These are phyloP conservation scores for Periconia digitata DNA, from an alignment of 2,329 filamentous ascomycete species.

Conservation along the genomic window DNA sequence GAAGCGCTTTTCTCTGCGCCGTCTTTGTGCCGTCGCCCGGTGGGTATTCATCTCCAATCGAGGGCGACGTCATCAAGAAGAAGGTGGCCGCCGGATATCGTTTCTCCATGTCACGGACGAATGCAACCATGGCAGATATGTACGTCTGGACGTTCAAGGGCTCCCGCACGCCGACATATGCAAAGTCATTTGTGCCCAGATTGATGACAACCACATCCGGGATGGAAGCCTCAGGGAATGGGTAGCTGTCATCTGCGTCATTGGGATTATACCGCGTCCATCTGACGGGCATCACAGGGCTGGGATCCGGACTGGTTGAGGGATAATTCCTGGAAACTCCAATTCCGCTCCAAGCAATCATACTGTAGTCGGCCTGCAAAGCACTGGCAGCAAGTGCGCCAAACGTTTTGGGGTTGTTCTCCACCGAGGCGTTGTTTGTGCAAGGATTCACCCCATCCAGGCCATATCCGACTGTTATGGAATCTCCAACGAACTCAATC, in stretches of 20 bases:
- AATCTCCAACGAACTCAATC: conserved; percentile 51
- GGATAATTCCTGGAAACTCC: conserved; percentile 47
- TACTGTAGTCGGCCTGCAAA: conserved; percentile 47
- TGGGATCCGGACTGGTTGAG: conserved; percentile 24
- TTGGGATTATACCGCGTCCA: conserved; percentile 49
- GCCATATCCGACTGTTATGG: conserved; percentile 50
- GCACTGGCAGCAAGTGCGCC: conserved; percentile 46
- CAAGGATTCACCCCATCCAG: conserved; percentile 47
- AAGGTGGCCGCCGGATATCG: conserved; percentile 42
- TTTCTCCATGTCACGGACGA: conserved; percentile 36
- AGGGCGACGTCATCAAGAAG: conserved; percentile 47
- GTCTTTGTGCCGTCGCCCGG: conserved; percentile 43
- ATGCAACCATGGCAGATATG: conserved; percentile 23
- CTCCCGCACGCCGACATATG: conserved; percentile 27
- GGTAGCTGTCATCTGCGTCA: conserved; percentile 42
- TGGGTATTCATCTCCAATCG: conserved; percentile 46
- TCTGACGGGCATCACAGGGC: conserved; percentile 44
- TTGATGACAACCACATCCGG: conserved; percentile 48
- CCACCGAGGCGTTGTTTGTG: conserved; percentile 42
- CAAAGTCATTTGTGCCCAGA: conserved; percentile 50
- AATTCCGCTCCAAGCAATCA: conserved; percentile 51
- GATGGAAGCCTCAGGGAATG: conserved; percentile 35
- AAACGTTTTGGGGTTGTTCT: conserved; percentile 48
- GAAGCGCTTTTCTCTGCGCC: conserved; percentile 39
- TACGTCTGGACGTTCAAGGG: conserved; percentile 11